Percentiles rank a stretch among this genome's conserved stretches.
Evolutionary conservation across 495 filamentous ascomycete species (phyloP).

Genomic region (Lophiotrema nucula): DNA sequence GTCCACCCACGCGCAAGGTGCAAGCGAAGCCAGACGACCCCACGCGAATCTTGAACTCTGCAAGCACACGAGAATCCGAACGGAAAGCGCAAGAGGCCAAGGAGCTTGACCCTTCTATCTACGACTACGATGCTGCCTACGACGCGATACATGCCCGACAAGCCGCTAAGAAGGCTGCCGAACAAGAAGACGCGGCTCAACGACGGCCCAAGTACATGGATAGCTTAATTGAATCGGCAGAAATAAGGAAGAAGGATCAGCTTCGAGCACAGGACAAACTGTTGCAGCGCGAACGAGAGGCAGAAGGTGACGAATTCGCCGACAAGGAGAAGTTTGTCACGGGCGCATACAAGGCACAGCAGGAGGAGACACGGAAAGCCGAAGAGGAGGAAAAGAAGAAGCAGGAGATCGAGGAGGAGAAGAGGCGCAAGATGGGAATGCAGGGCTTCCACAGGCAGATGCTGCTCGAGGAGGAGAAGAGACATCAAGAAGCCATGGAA

Average conservation of each 20-base stretch:
- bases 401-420: constrained; percentile 68
- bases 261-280: constrained; percentile 84
- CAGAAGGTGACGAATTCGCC: constrained; percentile 88
- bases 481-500: constrained; percentile 72
- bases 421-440: constrained; percentile 71
- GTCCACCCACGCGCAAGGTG: constrained; percentile 31
- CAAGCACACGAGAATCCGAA: constrained; percentile 30
- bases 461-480: constrained; percentile 71
- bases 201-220: constrained; percentile 81
- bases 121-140: constrained; percentile 74
- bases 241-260: constrained; percentile 83
- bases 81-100: constrained; percentile 51
- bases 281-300: constrained; percentile 82
- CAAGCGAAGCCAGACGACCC: constrained; percentile 46
- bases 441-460: constrained; percentile 81
- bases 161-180: constrained; percentile 37
- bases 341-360: constrained; percentile 89
- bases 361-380: constrained; percentile 72
- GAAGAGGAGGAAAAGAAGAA: constrained; percentile 76
- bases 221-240: constrained; percentile 73
- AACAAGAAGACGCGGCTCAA: constrained; percentile 45
- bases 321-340: constrained; percentile 98
- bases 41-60: constrained; percentile 54
- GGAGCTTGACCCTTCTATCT: constrained; percentile 63
- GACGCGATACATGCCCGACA: constrained; percentile 50